Conservation (phyloP, 2,329 filamentous ascomycete genomes). For the Colletotrichum sp. region DNA sequence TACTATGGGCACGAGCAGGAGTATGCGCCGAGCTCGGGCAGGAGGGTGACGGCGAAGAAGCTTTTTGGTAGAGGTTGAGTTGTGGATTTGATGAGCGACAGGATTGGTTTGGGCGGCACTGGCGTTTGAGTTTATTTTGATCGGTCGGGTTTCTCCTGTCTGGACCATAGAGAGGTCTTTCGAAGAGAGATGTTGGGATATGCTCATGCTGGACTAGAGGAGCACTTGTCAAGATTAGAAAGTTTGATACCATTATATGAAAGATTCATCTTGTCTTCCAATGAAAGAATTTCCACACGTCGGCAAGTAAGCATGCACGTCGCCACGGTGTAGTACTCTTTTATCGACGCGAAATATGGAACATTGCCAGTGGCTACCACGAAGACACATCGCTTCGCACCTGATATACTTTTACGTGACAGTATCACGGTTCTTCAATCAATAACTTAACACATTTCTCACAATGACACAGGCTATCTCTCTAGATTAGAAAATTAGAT, state of each 20-base stretch:
- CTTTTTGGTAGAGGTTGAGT: slow-evolving; percentile 18
- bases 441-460: too few relatives aligned
- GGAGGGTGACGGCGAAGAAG: slow-evolving; percentile 21
- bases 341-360: too few relatives aligned
- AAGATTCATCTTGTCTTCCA: too few relatives aligned
- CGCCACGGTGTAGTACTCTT: too few relatives aligned
- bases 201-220: not conserved
- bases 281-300: too few relatives aligned
- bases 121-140: not conserved
- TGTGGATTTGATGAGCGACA: accelerated
- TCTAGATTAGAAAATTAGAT: too few relatives aligned
- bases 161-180: not conserved
- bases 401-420: too few relatives aligned
- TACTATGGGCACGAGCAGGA: slow-evolving; percentile 13
- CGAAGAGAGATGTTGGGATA: accelerated
- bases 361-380: too few relatives aligned
- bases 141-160: not conserved
- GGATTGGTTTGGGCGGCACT: not conserved
- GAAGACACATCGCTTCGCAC: too few relatives aligned
- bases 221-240: not conserved
- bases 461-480: too few relatives aligned
- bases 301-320: too few relatives aligned
- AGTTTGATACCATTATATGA: not conserved
- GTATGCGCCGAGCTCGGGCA: slow-evolving; percentile 2
- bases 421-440: too few relatives aligned